Percentiles rank a stretch among this genome's conserved stretches.
These are phyloP conservation scores for Curvularia eragrostidis DNA, from an alignment of 2,329 filamentous ascomycete species.

Conservation along the genomic window DNA sequence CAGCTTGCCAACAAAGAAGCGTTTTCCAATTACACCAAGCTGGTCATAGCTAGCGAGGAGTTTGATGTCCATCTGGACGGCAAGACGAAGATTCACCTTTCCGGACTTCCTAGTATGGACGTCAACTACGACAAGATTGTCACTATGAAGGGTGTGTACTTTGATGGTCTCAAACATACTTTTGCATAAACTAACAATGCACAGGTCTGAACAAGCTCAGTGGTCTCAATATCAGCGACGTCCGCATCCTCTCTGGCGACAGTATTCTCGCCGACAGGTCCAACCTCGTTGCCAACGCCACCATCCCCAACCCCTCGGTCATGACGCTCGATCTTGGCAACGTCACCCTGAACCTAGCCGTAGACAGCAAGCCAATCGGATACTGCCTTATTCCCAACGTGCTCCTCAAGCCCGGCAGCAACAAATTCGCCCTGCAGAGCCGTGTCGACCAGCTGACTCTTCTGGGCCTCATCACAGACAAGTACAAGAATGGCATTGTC, in stretches of 20 bases:
- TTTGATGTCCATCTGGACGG: slow-evolving; percentile 56
- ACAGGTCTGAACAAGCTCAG: slow-evolving; percentile 65
- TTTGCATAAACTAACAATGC: slow-evolving; percentile 1
- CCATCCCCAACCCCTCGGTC: slow-evolving; percentile 69
- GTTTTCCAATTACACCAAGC: slow-evolving; percentile 59
- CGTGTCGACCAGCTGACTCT: slow-evolving; percentile 60
- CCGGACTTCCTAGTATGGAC: slow-evolving; percentile 56
- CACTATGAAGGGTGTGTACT: slow-evolving; percentile 61
- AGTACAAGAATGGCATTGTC: slow-evolving; percentile 63
- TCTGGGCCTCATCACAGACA: slow-evolving; percentile 53
- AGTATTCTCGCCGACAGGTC: slow-evolving; percentile 52
- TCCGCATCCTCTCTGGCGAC: slow-evolving; percentile 55
- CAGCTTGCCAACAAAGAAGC: slow-evolving; percentile 53
- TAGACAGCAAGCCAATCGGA: slow-evolving; percentile 62
- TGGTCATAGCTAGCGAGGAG: slow-evolving; percentile 57
- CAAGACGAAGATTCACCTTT: slow-evolving; percentile 54
- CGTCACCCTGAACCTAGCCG: slow-evolving; percentile 65
- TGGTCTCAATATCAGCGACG: slow-evolving; percentile 60
- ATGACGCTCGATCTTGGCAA: slow-evolving; percentile 73
- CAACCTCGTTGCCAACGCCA: slow-evolving; percentile 67
- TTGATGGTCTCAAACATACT: background rate
- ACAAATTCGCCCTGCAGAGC: slow-evolving; percentile 63
- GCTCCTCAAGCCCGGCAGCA: slow-evolving; percentile 63
- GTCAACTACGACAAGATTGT: slow-evolving; percentile 64
- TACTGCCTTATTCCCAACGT: slow-evolving; percentile 65